phyloP scores from a whole-genome alignment of 306 rosid genomes.

The Cucumis sativus region Cucumber_9930_V3 NC_026656.2:4697001-4697500 shows the following conservation, averaged over 20 bases:
- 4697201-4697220: conserved; percentile 88
- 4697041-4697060: conserved; percentile 66
- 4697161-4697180: neutral
- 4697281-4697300: neutral
- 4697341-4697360: conserved; percentile 4
- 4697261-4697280: conserved; percentile 8
- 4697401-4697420: conserved; percentile 64
- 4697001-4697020: conserved; percentile 98
- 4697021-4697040: conserved; percentile 94
- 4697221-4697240: conserved; percentile 95
- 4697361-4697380: conserved; percentile 95
- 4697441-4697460: conserved; percentile 35
- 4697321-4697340: neutral
- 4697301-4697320: neutral
- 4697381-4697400: conserved; percentile 50
- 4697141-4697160: neutral
- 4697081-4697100: conserved; percentile 6
- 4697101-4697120: neutral
- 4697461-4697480: neutral
- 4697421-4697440: conserved; percentile 79
- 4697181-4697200: conserved; percentile 28
- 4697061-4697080: conserved; percentile 76
- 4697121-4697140: neutral
- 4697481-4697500: neutral
- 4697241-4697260: conserved; percentile 98